Base-by-base conservation (phyloP, 2,329 filamentous ascomycete species). In the Berkeleyomyces basicola region DNA sequence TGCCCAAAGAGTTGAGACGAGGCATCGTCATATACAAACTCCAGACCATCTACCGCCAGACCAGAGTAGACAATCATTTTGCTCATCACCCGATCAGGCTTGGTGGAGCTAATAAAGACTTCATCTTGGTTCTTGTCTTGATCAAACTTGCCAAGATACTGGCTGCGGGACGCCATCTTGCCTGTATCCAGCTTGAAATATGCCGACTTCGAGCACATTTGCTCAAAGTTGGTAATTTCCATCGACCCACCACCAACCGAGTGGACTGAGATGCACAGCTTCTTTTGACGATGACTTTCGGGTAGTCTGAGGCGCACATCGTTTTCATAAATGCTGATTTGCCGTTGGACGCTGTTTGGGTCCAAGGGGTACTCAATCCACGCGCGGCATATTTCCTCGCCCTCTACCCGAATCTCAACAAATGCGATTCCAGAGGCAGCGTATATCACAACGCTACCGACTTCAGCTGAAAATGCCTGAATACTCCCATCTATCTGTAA, bases 21-120 rank as follows among this genome's bases (percentile, higher is more conserved):
- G 14, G 82, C 80, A 71, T 97, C 90, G 69, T 97, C 92, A 70
- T 96, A 97, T 64, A 88, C 79, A 72, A 99, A 97, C 71, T 97
- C 92, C 23, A 99, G 73, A 0, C 93, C 93, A 71, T 95, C 87
- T 10, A 97, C 70, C 3, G 86, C 86, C 64, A 78, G 76, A 1
- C 88, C 90, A 68, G 90, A 85, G 70, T 90, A 95, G 11, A 95
- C 78, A 65, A 83, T 81, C 63, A 96, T 80, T 4, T 82, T 82
- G 0, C 83, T 85, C 66, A 97, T 77, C 39, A 96, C 79, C 66
- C 90, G 86, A 40, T 83, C 87, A 66, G 84, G 81, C 46, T 82
- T 79, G 57, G 81, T 74, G 11, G 84, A 81, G 69, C 85, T 88
- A 49, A 86, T 81, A 66, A 95, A 84, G 46, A 96, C 77, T 43